Percentiles rank a stretch among this genome's conserved stretches.
Evolutionary conservation across 352 stramenopile genomes (phyloP).

Genomic region (Phytophthora gonapodyides): DNA sequence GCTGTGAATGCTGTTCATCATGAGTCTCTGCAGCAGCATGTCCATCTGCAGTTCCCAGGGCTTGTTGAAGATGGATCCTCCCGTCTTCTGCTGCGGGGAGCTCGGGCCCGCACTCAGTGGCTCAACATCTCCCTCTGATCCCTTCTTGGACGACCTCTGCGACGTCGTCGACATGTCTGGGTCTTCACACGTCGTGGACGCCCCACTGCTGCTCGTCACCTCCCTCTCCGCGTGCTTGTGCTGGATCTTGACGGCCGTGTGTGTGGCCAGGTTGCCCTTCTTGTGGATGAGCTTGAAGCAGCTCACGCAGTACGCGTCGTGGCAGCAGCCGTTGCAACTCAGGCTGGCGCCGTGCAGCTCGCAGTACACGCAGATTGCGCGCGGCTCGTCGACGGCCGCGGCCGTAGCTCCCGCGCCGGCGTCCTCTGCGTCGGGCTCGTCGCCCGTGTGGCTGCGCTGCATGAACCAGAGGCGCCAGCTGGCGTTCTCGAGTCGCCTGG

Average conservation of each 20-base stretch:
- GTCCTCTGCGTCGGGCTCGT: slow-evolving; percentile 39
- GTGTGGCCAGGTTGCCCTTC: slow-evolving; percentile 80
- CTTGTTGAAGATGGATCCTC: slow-evolving; percentile 39
- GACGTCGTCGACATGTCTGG: slow-evolving; percentile 38
- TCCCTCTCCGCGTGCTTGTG: slow-evolving; percentile 23
- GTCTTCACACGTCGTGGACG: slow-evolving; percentile 32
- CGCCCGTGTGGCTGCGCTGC: slow-evolving; percentile 37
- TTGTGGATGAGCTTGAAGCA: slow-evolving; percentile 91
- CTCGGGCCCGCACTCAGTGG: background rate
- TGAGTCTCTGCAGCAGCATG: slow-evolving; percentile 80
- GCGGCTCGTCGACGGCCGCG: slow-evolving; percentile 4
- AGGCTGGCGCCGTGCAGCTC: slow-evolving; percentile 69
- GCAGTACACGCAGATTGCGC: slow-evolving; percentile 74
- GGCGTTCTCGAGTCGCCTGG: slow-evolving; percentile 79
- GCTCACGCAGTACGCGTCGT: slow-evolving; percentile 84
- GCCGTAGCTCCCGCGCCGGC: background rate
- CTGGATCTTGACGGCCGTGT: slow-evolving; percentile 72
- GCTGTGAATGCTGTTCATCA: slow-evolving; percentile 80
- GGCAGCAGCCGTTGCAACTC: slow-evolving; percentile 84
- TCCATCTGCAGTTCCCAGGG: slow-evolving; percentile 89
- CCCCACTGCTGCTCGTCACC: slow-evolving; percentile 26
- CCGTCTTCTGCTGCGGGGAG: slow-evolving; percentile 16
- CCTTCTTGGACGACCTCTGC: slow-evolving; percentile 27
- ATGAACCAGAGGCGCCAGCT: slow-evolving; percentile 87
- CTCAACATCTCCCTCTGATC: slow-evolving; percentile 22